Conservation (phyloP, 2,329 filamentous ascomycete species). For the Thielaviopsis cerberus region DNA sequence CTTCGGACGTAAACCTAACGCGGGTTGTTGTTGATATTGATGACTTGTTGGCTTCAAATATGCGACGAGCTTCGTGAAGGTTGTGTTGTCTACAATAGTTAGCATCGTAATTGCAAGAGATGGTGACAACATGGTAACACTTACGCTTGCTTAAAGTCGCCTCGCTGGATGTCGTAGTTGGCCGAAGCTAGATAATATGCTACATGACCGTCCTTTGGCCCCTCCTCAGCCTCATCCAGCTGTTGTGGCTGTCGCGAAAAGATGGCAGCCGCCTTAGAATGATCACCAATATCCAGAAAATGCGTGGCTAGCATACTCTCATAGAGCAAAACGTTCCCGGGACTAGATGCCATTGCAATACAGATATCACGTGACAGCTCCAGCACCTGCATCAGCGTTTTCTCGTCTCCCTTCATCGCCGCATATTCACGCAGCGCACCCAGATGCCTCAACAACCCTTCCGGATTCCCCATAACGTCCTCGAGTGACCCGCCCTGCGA, state of each 20-base stretch:
- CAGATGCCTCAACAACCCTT: slow-evolving; percentile 30
- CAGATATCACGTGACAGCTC: slow-evolving; percentile 27
- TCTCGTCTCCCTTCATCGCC: slow-evolving; percentile 30
- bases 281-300: slow-evolving; percentile 34
- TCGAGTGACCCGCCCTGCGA: slow-evolving; percentile 10
- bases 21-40: slow-evolving; percentile 31
- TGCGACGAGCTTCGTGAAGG: slow-evolving; percentile 6
- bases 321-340: slow-evolving; percentile 25
- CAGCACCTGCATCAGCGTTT: slow-evolving; percentile 27
- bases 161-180: slow-evolving; percentile 53
- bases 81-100: slow-evolving; percentile 2
- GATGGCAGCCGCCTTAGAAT: slow-evolving; percentile 28
- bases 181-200: slow-evolving; percentile 47
- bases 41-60: slow-evolving; percentile 11
- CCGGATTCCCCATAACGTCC: slow-evolving; percentile 20
- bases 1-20: slow-evolving; percentile 20
- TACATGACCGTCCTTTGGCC: slow-evolving; percentile 22
- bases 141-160: slow-evolving; percentile 43
- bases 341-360: slow-evolving; percentile 16
- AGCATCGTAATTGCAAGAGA: background rate
- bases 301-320: slow-evolving; percentile 32
- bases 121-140: slow-evolving; percentile 12
- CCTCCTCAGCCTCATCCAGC: slow-evolving; percentile 21
- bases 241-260: slow-evolving; percentile 38
- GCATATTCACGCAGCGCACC: slow-evolving; percentile 32